phyloP scores from a whole-genome alignment of 768 basidiomycete genomes.

The Agaricus subrufescens region DNA sequence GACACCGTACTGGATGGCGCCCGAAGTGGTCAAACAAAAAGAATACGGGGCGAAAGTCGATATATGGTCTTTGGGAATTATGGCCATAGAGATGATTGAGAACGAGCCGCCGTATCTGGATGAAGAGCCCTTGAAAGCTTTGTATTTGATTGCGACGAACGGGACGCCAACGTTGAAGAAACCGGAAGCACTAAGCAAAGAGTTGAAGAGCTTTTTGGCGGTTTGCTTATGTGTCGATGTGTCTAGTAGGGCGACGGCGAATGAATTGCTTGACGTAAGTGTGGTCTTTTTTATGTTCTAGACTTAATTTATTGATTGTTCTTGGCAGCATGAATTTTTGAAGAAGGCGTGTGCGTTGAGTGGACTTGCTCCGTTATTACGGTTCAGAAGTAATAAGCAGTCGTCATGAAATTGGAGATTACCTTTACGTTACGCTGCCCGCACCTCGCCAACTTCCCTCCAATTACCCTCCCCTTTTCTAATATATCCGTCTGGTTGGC shows the following conservation, averaged over 20 bases:
- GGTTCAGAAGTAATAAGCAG: constrained; percentile 71
- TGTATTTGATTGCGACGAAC: constrained; percentile 96
- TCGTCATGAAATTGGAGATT: constrained; percentile 25
- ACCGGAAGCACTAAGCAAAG: constrained; percentile 85
- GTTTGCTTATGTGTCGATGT: constrained; percentile 99
- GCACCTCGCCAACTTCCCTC: too few species aligned
- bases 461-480: not conserved
- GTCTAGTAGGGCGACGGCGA: constrained; percentile 84
- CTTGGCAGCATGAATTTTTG: constrained; percentile 84
- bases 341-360: constrained; percentile 80
- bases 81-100: constrained; percentile 99
- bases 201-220: constrained; percentile 93
- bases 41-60: constrained; percentile 97
- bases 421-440: not conserved
- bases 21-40: constrained; percentile 97
- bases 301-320: not conserved
- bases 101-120: constrained; percentile 95
- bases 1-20: constrained; percentile 98
- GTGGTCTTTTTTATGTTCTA: not conserved
- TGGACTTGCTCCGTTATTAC: constrained; percentile 80
- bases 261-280: constrained; percentile 78
- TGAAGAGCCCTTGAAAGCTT: constrained; percentile 90
- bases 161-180: constrained; percentile 98
- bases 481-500: too few species aligned
- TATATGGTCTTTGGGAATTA: constrained; percentile 95